Evolutionary conservation across 176 grass and related monocot genomes (phyloP).

Genomic region (bread wheat (Triticum aestivum)): IWGSC_CS_RefSeq_v2.1 NC_057802.1:430538706-430539205

Average conservation of each 20-base stretch:
- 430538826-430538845: constrained; percentile 27
- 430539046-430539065: neutral
- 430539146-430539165: neutral
- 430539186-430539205: neutral
- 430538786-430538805: constrained; percentile 50
- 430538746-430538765: constrained; percentile 2
- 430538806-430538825: constrained; percentile 19
- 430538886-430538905: neutral
- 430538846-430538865: constrained; percentile 47
- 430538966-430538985: neutral
- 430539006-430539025: neutral
- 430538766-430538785: constrained; percentile 18
- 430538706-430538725: constrained; percentile 27
- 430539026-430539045: neutral
- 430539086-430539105: neutral
- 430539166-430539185: neutral
- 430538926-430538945: neutral
- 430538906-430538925: neutral
- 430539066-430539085: neutral
- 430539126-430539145: no score
- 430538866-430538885: neutral
- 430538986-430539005: neutral
- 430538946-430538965: no score
- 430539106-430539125: no score
- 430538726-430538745: neutral